Evolutionary conservation across 2,329 filamentous ascomycete genomes (phyloP), one percentile per base, ranked within the genome.

Genomic region (Cytospora chrysosperma): DNA sequence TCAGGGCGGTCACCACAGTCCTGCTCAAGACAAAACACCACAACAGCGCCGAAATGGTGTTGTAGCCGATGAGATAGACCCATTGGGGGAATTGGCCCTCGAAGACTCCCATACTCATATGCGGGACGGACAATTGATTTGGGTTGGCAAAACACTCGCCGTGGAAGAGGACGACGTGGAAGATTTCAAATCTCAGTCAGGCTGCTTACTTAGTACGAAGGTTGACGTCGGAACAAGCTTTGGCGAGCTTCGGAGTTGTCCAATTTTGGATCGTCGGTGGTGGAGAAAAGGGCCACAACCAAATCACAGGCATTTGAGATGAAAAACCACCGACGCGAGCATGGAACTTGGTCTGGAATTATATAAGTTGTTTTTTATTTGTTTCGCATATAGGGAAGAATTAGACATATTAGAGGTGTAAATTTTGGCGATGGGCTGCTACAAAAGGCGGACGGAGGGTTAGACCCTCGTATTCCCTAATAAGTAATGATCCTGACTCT

Each of bases 1-100:
- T 54, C n/a, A 61, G 43, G 19, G 61, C 56, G 7, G 52, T 43
- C 49, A 60, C 49, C 19, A 50, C 61, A 32, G 61, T 37, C 19
- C 57, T 57, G 24, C 57, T 30, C 7, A 61, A 53, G 15, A 64
- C 32, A 27, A 59, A 51, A n/a, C 28, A 17, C 64, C 64, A 66
- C 26, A 66, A 49, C 6, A 66, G 17, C 19, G 61, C 50, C 2
- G 49, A 64, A 28, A 64, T 24, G 30, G 50, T 49, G 27, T 66
- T 66, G 34, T 64, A 66, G 54, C 61, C 64, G 15, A 66, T 66
- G n/a, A 66, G 37, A n/a, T 66, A 66, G n/a, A 43, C 56, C 64
- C 64, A 66, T 26, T 66, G 57, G 7, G 64, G 64, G 40, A 66
- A 66, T 15, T 30, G 19, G 7, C 64, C 64, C 53, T 66, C 64